These are phyloP conservation scores for Alectoria sarmentosa DNA, from an alignment of 495 filamentous ascomycete species.

Conservation along the genomic window DNA sequence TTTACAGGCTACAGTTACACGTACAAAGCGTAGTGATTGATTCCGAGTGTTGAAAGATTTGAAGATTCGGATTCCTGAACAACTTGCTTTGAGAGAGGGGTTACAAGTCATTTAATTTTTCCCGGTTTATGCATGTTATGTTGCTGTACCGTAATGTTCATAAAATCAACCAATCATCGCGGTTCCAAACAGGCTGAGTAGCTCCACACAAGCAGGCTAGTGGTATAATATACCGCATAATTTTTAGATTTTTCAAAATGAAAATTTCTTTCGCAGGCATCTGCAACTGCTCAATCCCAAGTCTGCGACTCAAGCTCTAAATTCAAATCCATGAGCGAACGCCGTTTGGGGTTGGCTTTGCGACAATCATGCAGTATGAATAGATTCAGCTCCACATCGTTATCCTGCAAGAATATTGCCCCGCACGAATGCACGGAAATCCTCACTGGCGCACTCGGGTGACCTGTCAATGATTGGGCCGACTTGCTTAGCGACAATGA, in stretches of 20 bases:
- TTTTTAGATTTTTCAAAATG: too few species aligned
- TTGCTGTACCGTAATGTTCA: not conserved
- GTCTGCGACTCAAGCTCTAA: not conserved
- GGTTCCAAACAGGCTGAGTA: slow-evolving; percentile 1
- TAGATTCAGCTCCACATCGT: not conserved
- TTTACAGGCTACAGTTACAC: not conserved
- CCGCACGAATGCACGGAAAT: slow-evolving; percentile 5
- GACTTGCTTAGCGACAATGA: slow-evolving; percentile 19
- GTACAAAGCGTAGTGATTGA: not conserved
- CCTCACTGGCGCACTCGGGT: slow-evolving; percentile 7
- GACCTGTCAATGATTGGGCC: slow-evolving; percentile 19
- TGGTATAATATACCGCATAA: slow-evolving; percentile 1
- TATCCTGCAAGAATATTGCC: slow-evolving; percentile 3
- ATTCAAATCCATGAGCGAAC: not conserved
- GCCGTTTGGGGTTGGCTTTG: not conserved
- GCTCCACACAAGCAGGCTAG: not conserved
- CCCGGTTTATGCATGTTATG: not conserved
- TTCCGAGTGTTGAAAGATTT: not conserved
- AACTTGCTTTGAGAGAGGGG: not conserved
- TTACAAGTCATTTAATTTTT: not conserved
- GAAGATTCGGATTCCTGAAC: not conserved
- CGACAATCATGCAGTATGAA: not conserved
- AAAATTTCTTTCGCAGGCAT: not conserved
- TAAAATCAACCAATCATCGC: slow-evolving; percentile 5
- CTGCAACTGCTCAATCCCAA: not conserved